Evolutionary conservation across 164 flowering plant genomes (phyloP), one percentile per base, ranked within the genome.

Genomic region (Chimonanthus praecox): DNA sequence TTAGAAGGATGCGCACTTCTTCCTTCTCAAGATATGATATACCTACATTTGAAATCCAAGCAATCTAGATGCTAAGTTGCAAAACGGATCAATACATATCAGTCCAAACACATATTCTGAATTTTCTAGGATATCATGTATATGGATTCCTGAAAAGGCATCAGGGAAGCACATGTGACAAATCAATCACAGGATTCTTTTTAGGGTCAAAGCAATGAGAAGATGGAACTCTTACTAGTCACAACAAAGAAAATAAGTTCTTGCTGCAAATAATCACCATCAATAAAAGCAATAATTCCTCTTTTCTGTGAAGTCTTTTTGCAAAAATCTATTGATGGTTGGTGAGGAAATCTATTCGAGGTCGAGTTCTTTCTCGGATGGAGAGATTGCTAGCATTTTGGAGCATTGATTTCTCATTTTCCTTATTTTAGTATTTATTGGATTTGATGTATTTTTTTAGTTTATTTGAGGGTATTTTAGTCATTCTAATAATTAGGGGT

Each of bases 1-100:
- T 82, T 11, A 92, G 76, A 73, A 85, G 94, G 69, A 84, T 77
- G 7, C 95, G 92, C 54, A 94, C 91, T 87, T 92, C 97, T 82
- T 90, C 82, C 84, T 92, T 94, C 91, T 94, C 97, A 51, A 80
- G 83, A 87, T 94, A 94, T 46, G 97, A 88, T 74, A 87, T 79
- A 63, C 98, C 98, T 92, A 68, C 77, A 81, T 63, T 64, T 71
- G 71, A 78, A 69, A 81, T 43, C 44, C 67, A 74, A 68, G 15
- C 46, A 51, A 68, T 43, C 54, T 46, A 21, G 13, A 51, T 13
- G 58, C 15, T 21, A 3, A 21, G 6, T 43, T 49, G 46, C 68
- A 51, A 51, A 51, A 51, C 47, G 20, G 4, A 5, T 44, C 47
- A 65, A 65, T 65, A 65, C 47, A 44, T 6, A 65, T 65, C 15